Evolutionary conservation across 2,329 filamentous ascomycete genomes (phyloP), one percentile per base, ranked within the genome.

Genomic region (Exophiala sp.): DNA sequence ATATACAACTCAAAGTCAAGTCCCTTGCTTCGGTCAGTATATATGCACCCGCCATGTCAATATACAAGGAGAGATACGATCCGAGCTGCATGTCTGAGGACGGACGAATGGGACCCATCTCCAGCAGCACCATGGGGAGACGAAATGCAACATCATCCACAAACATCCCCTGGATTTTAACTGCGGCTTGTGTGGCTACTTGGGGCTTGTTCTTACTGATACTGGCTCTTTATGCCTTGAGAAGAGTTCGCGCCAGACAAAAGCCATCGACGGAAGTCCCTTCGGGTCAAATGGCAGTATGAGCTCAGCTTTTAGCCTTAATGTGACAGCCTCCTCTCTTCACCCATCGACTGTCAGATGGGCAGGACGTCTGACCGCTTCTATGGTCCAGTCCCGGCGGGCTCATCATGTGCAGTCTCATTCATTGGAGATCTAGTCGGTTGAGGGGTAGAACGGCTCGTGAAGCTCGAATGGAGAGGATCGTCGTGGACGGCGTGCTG

Each of bases 121-220:
- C 34, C 34, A 19, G 18, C 14, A 8, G 34, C 7, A 8, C 8
- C 6, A 37, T 18, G 14, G 16, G 14, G 6, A 18, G 14, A 37
- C 34, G 34, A 11, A 19, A 13, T 19, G 14, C 34, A 41, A 11
- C 24, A 9, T n/a, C 22, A 24, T 19, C 22, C 38, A 8, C 13
- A 4, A 18, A 18, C 14, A 22, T 41, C 16, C 38, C 22, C n/a
- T 41, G 19, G 19, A 10, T 23, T n/a, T 10, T 24, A 5, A 23
- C 38, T 23, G 19, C 22, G 19, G 19, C 13, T 14, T 41, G 38
- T 22, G 38, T 41, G 19, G 19, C n/a, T 13, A 5, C 16, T 13
- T 41, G 38, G 38, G 38, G 38, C 11, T 14, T 41, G 38, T 5
- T 41, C 38, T 41, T 41, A 11, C 13, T 41, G 22, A 24, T 24